Evolutionary conservation across 495 filamentous ascomycete species (phyloP).

Genomic region (Aspergillus kassunensis): DNA sequence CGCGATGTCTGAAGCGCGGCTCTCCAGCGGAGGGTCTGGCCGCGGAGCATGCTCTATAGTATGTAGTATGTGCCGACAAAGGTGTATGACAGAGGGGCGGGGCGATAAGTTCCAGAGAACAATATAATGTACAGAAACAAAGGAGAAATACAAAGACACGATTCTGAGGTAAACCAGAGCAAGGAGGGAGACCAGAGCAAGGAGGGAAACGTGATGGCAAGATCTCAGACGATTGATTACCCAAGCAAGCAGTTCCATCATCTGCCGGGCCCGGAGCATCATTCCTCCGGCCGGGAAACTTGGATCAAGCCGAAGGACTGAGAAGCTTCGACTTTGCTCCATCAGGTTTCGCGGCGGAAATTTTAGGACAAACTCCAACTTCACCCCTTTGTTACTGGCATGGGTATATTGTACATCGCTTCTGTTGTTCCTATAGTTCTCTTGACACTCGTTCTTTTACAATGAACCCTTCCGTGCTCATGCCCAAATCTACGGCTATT

Average conservation of each 20-base stretch:
- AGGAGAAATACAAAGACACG: neutral
- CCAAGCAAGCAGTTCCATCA: conserved; percentile 38
- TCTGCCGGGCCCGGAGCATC: conserved; percentile 16
- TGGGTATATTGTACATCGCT: conserved; percentile 9
- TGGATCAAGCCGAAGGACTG: conserved; percentile 25
- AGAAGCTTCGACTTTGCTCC: conserved; percentile 34
- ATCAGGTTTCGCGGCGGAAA: conserved; percentile 14
- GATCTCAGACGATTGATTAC: conserved; percentile 26
- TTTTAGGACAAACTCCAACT: neutral
- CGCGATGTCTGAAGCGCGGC: conserved; percentile 48
- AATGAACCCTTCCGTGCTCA: conserved; percentile 42
- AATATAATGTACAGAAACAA: conserved; percentile 11
- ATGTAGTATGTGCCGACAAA: conserved; percentile 8
- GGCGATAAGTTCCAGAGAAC: neutral
- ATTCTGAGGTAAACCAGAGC: conserved; percentile 10
- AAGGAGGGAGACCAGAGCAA: conserved; percentile 6
- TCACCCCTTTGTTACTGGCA: neutral
- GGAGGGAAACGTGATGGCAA: conserved; percentile 16
- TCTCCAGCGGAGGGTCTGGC: conserved; percentile 54
- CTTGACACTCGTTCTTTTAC: conserved; percentile 9
- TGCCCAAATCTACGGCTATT: conserved; percentile 46
- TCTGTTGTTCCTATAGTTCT: neutral
- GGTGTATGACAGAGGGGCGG: neutral
- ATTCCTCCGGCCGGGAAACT: conserved; percentile 33
- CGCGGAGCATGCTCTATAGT: conserved; percentile 54